Percentiles rank a stretch among this genome's conserved stretches.
These are phyloP conservation scores for Rhodosporidiobolus odoratus DNA, from an alignment of 768 basidiomycete species.

Conservation along the genomic window DNA sequence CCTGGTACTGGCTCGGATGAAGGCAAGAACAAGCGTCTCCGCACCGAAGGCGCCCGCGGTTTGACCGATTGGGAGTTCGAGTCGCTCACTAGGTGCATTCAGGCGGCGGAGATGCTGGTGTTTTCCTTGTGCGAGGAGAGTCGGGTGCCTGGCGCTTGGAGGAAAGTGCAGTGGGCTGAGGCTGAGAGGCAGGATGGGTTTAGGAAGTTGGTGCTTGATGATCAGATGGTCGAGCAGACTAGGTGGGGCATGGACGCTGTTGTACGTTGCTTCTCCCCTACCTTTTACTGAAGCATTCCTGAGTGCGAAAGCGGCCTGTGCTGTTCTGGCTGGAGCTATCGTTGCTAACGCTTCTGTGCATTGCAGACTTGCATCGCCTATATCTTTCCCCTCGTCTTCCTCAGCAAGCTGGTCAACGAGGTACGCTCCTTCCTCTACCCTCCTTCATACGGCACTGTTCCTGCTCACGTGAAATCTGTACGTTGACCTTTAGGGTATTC, in stretches of 20 bases:
- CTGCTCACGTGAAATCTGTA: neutral
- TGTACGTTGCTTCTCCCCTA: conserved; percentile 1
- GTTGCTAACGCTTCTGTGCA: neutral
- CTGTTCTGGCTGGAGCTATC: no score
- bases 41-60: conserved; percentile 17
- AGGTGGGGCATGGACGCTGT: conserved; percentile 36
- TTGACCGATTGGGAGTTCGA: conserved; percentile 36
- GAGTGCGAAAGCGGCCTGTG: no score
- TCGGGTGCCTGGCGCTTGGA: conserved; percentile 30
- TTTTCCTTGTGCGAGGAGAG: conserved; percentile 34
- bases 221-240: conserved; percentile 30
- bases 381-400: conserved; percentile 37
- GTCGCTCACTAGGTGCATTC: conserved; percentile 15
- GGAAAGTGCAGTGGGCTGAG: conserved; percentile 37
- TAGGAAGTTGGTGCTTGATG: conserved; percentile 32
- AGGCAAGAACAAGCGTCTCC: conserved; percentile 4
- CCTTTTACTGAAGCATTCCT: neutral
- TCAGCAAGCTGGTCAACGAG: conserved; percentile 37
- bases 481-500: conserved; percentile 18
- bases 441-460: neutral
- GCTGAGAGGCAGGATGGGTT: conserved; percentile 34
- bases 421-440: conserved; percentile 3
- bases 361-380: conserved; percentile 35
- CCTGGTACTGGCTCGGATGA: conserved; percentile 9
- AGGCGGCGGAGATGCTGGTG: conserved; percentile 31